Base-by-base conservation (phyloP, 2,329 filamentous ascomycete species). In the Aspergillus udagawae region DNA sequence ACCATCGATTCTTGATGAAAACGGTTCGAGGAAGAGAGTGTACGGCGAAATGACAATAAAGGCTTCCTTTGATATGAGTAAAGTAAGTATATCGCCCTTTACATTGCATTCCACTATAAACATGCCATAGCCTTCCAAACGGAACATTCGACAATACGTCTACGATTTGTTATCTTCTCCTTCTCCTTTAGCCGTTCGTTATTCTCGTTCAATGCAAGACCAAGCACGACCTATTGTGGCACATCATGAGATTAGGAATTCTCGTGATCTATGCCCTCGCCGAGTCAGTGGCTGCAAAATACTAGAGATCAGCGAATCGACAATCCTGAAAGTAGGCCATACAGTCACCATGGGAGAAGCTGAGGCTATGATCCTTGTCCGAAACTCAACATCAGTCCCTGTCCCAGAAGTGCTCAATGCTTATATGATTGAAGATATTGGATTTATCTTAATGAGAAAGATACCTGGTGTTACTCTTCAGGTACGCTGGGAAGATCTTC, bases 381-480 rank as follows among this genome's bases (percentile, higher is more conserved):
- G 38, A 12, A 44, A 28, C 17, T 25, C 8, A 52, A 57, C 54
- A 12, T 35, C 27, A 6, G 41, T 57, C 20, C 59, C 57, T 12
- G 53, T 63, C 5, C 60, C 60, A 2, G 12, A 50, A 14, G 58
- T 59, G 29, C 32, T 58, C 17, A 63, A 52, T 49, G 60, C 62
- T 27, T 63, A 63, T 35, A 52, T 50, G 45, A 61, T 62, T 27
- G 42, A 42, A 23, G 58, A 64, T 21, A 51, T 63, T 27, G 55
- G 55, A 27, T 63, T 59, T 50, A 63, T 62, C 38, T 41, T 63
- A 25, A 64, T 64, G 62, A 48, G 49, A 5, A 63, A 62, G 29
- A 35, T 61, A 29, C 42, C 44, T 2, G 62, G 60, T 7, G 25
- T 23, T 3, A 14, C 57, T 10, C 49, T 63, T 28, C 54, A 52